A percentile compares a stretch with the other conserved stretches of the same genome.
Evolutionary conservation across 257 asterid species (phyloP).

Genomic region (Solanum appendiculatum): DNA sequence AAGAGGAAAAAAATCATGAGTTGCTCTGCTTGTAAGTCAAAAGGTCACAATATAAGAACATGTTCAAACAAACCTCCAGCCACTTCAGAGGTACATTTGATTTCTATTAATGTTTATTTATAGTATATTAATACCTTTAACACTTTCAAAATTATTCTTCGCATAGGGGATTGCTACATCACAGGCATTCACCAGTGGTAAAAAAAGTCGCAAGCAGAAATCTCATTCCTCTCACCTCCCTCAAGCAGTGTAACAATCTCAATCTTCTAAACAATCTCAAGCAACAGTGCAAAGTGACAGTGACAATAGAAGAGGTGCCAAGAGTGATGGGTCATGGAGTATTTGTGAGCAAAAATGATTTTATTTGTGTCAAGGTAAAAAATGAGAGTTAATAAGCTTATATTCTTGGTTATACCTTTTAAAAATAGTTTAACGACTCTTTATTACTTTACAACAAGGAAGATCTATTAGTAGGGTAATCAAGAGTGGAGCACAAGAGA

Average conservation of each 20-base stretch:
- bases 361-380: background rate
- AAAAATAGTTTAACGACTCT: too few relatives aligned
- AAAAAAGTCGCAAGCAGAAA: background rate
- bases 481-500: background rate
- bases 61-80: background rate
- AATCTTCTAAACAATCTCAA: background rate
- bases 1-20: background rate
- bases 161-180: background rate
- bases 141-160: background rate
- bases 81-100: background rate
- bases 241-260: background rate
- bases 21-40: background rate
- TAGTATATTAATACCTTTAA: background rate
- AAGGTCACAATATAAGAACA: background rate
- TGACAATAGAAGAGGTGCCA: background rate
- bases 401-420: background rate
- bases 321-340: background rate
- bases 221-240: background rate
- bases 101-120: background rate
- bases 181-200: background rate
- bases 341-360: background rate
- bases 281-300: background rate
- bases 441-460: background rate
- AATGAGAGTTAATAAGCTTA: background rate
- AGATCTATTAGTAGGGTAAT: background rate